Base-by-base conservation (phyloP, 352 stramenopile species). In the Peronosclerospora sorghi region DNA sequence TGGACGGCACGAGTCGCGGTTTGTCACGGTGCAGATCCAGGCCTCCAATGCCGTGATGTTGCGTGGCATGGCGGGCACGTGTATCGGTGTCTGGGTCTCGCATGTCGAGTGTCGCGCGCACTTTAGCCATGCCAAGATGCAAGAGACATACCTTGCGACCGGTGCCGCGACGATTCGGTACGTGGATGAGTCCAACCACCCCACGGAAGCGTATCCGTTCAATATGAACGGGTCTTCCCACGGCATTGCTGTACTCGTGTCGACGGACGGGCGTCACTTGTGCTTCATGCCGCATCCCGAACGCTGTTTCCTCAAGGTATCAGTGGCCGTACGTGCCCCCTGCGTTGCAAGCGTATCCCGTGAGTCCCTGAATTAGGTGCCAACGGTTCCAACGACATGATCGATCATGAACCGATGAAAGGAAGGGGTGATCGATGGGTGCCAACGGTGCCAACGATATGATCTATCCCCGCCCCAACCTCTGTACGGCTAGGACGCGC, bases 211-310 rank as follows among this genome's bases (percentile, higher is more conserved):
- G 47, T 99, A 99, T 68, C 96, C 96, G 27, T 98, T 98, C 76
- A 99, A 98, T 65, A 96, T 96, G 41, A 99, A 99, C 67, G 96
- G 96, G 5, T 98, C 95, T 54, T 86, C 91, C 4, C 62, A 86
- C 27, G 96, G 94, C 32, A 98, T 99, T 51, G 95, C 96, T 18
- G 96, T 84, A 35, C 75, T 99, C 15, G 96, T 95, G 44, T 98
- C 95, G 17, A 78, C 80, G 37, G 95, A 99, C 62, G 96, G 96
- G 26, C 81, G 96, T 39, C 95, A 99, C 78, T 62, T 99, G 49
- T 97, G 95, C 45, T 88, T 99, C 70, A 99, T 99, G 96, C 96
- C 96, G 40, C 96, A 99, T 69, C 96, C 96, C n/a, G 96, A 99
- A 67, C 88, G 96, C 41, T 90, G 86, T 26, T 98, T 97, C 66